Conservation (phyloP, 2,329 filamentous ascomycete species). For the Rhexocercosporidium sp. region DNA sequence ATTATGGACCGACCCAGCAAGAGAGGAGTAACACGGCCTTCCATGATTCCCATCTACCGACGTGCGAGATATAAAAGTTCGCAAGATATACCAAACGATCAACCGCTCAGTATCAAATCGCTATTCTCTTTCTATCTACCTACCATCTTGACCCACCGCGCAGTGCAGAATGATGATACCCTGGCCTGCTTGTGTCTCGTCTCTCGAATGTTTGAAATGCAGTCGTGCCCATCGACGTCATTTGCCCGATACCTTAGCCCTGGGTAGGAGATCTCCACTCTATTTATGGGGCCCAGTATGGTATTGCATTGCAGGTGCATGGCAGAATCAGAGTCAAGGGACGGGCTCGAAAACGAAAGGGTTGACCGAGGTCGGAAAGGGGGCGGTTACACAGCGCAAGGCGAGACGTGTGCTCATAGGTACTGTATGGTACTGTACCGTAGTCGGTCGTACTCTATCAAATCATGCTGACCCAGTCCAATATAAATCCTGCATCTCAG, state of each 20-base stretch:
- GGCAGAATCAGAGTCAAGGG: not conserved
- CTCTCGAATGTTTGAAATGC: not conserved
- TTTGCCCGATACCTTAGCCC: conserved; percentile 5
- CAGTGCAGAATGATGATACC: not conserved
- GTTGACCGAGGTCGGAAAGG: not conserved
- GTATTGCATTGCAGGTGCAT: conserved; percentile 1
- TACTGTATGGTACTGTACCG: not conserved
- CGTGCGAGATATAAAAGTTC: not conserved
- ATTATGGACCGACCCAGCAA: not conserved
- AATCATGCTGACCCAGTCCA: conserved; percentile 22
- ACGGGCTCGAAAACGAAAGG: not conserved
- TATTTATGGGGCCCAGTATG: conserved; percentile 13
- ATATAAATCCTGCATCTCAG: conserved; percentile 30
- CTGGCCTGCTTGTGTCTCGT: not conserved
- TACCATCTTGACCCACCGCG: not conserved
- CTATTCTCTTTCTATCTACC: not conserved
- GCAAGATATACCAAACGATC: not conserved
- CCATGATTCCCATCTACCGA: no score
- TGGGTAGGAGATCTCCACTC: conserved; percentile 5
- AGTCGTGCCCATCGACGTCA: conserved; percentile 10
- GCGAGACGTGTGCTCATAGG: not conserved
- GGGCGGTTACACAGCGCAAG: conserved; percentile 20
- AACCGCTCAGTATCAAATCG: not conserved
- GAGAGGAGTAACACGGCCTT: not conserved
- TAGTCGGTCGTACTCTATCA: not conserved